Evolutionary conservation across 495 filamentous ascomycete genomes (phyloP).

Genomic region (Tricharina praecox): DNA sequence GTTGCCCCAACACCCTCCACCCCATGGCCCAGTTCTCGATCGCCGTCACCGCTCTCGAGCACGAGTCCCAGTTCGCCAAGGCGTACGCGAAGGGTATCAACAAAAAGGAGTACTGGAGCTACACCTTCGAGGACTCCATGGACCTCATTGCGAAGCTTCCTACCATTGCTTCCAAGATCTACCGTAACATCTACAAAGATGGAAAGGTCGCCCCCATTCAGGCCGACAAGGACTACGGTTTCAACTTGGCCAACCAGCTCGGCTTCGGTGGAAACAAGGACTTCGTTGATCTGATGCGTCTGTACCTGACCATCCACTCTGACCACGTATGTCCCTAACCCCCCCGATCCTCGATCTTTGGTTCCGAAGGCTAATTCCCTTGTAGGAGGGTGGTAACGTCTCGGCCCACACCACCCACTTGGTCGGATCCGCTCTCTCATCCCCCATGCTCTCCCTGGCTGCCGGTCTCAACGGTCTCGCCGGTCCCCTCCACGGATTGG

Average conservation of each 20-base stretch:
- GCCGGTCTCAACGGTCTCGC: constrained; percentile 91
- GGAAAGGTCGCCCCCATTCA: constrained; percentile 90
- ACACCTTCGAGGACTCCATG: constrained; percentile 99
- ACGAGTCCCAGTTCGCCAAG: constrained; percentile 91
- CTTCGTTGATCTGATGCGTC: constrained; percentile 93
- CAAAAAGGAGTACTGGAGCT: constrained; percentile 98
- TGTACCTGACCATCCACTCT: constrained; percentile 98
- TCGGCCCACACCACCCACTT: constrained; percentile 95
- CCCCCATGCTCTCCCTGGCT: constrained; percentile 90
- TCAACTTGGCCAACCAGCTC: constrained; percentile 97
- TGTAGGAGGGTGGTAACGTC: constrained; percentile 76
- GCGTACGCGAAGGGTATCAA: constrained; percentile 96
- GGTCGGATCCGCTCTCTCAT: constrained; percentile 85
- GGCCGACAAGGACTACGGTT: constrained; percentile 96
- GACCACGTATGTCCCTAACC: constrained; percentile 45
- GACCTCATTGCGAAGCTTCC: constrained; percentile 98
- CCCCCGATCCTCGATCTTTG: neutral
- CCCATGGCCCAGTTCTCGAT: constrained; percentile 98
- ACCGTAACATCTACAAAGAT: constrained; percentile 99
- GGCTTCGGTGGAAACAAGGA: constrained; percentile 89
- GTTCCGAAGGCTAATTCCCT: neutral
- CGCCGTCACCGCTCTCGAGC: constrained; percentile 93
- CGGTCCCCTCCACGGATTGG: constrained; percentile 84
- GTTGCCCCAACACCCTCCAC: constrained; percentile 94
- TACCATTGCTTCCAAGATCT: constrained; percentile 93